Evolutionary conservation across 306 rosid genomes (phyloP), one percentile per base, ranked within the genome.

Genomic region (Cicer chorassanicum): DNA sequence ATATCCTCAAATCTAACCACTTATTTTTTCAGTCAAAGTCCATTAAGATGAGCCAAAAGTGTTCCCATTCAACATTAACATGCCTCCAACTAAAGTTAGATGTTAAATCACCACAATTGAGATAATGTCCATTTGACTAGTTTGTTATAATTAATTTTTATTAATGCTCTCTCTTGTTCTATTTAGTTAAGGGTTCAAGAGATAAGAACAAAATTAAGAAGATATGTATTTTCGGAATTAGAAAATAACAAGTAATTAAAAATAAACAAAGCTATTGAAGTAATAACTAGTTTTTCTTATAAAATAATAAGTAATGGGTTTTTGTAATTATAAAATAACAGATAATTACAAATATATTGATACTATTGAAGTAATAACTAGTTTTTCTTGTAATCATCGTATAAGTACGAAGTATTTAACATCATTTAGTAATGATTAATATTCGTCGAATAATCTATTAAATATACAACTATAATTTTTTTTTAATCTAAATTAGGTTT

Each of bases 11-110:
- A 34, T 71, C 80, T 76, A 72, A 78, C 80, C 51, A 49, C 11
- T 79, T 34, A 43, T 61, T 66, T 40, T 7, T 64, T 51, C 65
- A 61, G 76, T 88, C 88, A 84, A 80, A 80, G 86, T 84, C 85
- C n/a, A 53, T 63, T 61, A 68, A 68, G 7, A 50, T 49, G 72
- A 50, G 61, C 72, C 3, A 4, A 67, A 57, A 42, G 54, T 44
- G 41, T 46, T 13, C 69, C 7, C 38, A 64, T 71, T 78, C 78
- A 78, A 70, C 40, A 49, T 21, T 41, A 70, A 11, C 40, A 61
- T 50, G 41, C 40, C 43, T 42, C 64, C 38, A 59, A 34, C 29
- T 5, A 60, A 48, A 18, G 45, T 9, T 44, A 70, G 54, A 79
- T 44, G 73, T 10, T 64, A 18, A 59, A 77, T 46, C 34, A 42